A percentile compares a stretch with the other conserved stretches of the same genome.
phyloP scores from a whole-genome alignment of 1,139 yeast genomes.

The Debaryomycetaceae sp. region DNA sequence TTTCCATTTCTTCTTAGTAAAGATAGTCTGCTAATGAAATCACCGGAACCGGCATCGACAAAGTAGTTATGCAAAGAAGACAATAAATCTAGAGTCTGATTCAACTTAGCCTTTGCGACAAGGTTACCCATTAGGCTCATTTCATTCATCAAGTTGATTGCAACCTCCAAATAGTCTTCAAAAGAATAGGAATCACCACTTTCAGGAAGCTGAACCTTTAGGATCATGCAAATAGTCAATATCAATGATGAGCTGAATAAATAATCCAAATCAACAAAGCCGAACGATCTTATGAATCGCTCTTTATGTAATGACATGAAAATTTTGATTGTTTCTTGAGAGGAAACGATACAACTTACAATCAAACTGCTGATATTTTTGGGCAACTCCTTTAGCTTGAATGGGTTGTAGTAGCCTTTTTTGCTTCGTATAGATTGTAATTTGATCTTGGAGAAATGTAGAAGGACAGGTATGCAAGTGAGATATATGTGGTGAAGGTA shows the following conservation, averaged over 20 bases:
- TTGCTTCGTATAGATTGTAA: slow-evolving; percentile 10
- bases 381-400: slow-evolving; percentile 13
- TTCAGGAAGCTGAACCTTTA: slow-evolving; percentile 11
- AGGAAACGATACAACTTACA: slow-evolving; percentile 17
- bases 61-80: slow-evolving; percentile 8
- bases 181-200: slow-evolving; percentile 9
- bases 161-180: slow-evolving; percentile 17
- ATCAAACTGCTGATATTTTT: slow-evolving; percentile 19
- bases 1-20: not conserved
- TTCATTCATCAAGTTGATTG: slow-evolving; percentile 18
- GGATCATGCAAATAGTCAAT: slow-evolving; percentile 20
- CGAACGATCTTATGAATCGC: slow-evolving; percentile 18
- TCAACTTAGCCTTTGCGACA: slow-evolving; percentile 22
- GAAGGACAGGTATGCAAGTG: slow-evolving; percentile 23
- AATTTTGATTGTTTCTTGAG: slow-evolving; percentile 23
- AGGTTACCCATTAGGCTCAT: slow-evolving; percentile 22
- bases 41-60: not conserved
- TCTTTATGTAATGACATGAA: slow-evolving; percentile 20
- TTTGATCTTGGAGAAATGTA: slow-evolving; percentile 20
- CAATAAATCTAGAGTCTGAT: slow-evolving; percentile 17
- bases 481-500: slow-evolving; percentile 28
- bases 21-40: not conserved
- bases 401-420: not conserved
- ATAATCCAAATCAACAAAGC: slow-evolving; percentile 27
- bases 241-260: slow-evolving; percentile 20